Percentiles rank a stretch among this genome's conserved stretches.
Conservation (phyloP, 31 red algal genomes). For the Asparagopsis taxiformis region DNA sequence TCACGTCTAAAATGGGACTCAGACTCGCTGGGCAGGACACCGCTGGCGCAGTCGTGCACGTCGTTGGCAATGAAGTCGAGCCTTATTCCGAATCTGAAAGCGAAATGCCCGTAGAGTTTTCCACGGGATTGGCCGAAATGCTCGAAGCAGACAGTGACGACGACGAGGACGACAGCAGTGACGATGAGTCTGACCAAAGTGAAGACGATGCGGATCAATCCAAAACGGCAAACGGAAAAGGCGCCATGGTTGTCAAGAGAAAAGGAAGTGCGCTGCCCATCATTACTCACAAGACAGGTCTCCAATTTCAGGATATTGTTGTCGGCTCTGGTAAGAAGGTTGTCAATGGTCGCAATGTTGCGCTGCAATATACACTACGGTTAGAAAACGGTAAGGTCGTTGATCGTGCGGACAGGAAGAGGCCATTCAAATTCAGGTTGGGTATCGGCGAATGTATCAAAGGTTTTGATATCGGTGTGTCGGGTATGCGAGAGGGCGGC, state of each 20-base stretch:
- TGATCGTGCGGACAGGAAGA: slow-evolving; percentile 52
- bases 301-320: slow-evolving; percentile 72
- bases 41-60: slow-evolving; percentile 55
- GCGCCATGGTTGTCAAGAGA: not conserved
- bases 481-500: slow-evolving; percentile 90
- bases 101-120: not conserved
- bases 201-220: slow-evolving; percentile 8
- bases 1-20: slow-evolving; percentile 64
- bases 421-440: slow-evolving; percentile 74
- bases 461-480: slow-evolving; percentile 87
- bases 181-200: slow-evolving; percentile 1
- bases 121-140: slow-evolving; percentile 14
- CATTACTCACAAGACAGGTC: slow-evolving; percentile 52
- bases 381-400: slow-evolving; percentile 74
- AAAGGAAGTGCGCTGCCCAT: slow-evolving; percentile 30
- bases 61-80: slow-evolving; percentile 43
- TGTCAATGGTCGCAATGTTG: slow-evolving; percentile 57
- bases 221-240: not conserved
- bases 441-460: slow-evolving; percentile 82
- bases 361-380: slow-evolving; percentile 57
- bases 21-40: slow-evolving; percentile 38
- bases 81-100: slow-evolving; percentile 6
- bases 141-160: slow-evolving; percentile 16
- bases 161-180: slow-evolving; percentile 12
- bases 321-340: slow-evolving; percentile 56